Evolutionary conservation across 192 early-diverging fungal species (phyloP).

Genomic region (Umbelopsis sp.): DNA sequence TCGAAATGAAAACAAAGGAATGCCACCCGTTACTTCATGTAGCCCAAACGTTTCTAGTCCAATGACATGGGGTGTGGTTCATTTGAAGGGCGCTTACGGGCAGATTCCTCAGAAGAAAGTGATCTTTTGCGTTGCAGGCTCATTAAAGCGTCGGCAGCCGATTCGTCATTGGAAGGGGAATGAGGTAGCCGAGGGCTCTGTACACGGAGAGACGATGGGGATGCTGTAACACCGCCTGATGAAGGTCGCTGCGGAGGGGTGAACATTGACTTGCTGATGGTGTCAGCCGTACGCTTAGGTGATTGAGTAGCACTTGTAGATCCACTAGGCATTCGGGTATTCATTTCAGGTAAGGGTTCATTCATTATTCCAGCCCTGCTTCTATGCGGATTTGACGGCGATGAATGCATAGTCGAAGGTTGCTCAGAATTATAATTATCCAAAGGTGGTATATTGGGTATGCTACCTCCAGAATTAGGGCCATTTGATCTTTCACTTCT

Average conservation of each 20-base stretch:
- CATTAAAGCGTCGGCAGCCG: constrained; percentile 11
- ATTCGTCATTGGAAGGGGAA: constrained; percentile 13
- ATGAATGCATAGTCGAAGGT: neutral
- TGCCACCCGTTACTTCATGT: too few relatives aligned
- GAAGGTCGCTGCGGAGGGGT: neutral
- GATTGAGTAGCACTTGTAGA: constrained; percentile 1
- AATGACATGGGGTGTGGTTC: constrained; percentile 5
- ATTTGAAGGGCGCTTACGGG: neutral
- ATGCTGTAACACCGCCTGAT: constrained; percentile 8
- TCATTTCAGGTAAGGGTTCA: constrained; percentile 12
- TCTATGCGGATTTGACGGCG: too few relatives aligned
- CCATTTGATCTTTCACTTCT: constrained; percentile 4
- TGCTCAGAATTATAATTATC: constrained; percentile 9
- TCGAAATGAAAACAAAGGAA: too few relatives aligned
- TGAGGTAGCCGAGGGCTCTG: constrained; percentile 11
- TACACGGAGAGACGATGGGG: constrained; percentile 13
- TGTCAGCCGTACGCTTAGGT: neutral
- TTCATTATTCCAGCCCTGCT: neutral
- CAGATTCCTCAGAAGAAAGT: constrained; percentile 2
- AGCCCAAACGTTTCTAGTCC: neutral
- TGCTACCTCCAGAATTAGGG: neutral
- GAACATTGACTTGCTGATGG: neutral
- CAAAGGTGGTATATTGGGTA: constrained; percentile 19
- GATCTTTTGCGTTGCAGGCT: constrained; percentile 13
- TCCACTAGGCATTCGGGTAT: neutral